Base-by-base conservation (phyloP, 805 yeast genomes). In the Candida chilensis region DNA sequence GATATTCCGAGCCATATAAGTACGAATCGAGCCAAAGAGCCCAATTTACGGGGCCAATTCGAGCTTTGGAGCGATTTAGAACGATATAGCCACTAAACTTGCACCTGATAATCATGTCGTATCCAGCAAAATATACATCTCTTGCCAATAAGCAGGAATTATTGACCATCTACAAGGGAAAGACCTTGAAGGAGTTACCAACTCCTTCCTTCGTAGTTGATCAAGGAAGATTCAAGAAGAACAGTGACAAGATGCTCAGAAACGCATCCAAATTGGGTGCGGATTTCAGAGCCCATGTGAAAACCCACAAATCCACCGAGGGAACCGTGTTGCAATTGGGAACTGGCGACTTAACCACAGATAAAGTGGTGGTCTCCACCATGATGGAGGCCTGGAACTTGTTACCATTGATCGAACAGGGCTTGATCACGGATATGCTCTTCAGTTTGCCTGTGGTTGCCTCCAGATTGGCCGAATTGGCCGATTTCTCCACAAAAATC, bases 201-300 rank as follows among this genome's bases (percentile, higher is more conserved):
- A 76, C 84, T 0, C 86, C 87, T 4, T 58, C 78, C 0, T 62
- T 74, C 32, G 38, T 75, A 4, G 64, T 78, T 17, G 66, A 73
- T 37, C 40, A 57, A 27, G 32, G 41, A 1, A 48, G 48, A 12
- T 65, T 74, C 39, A 39, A 52, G 20, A 33, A 32, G 12, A 78
- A 78, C 44, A 63, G 75, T 37, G 52, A 51, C 8, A 48, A 48
- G 18, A 74, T 77, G 83, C 56, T 73, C 7, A 40, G 44, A 4
- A 62, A 61, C 32, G 71, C 76, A 0, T 30, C 37, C 2, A 44
- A 46, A 2, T 42, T 75, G 17, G 38, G 44, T 6, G 47, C 44
- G n/a, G 57, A 50, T 13, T 80, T 81, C 47, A 60, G 94, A 35
- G 78, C 82, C 3, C 87, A 81, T 46, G 74, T 82, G 15, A 82